These are phyloP conservation scores for Cordyceps fumosorosea DNA, from an alignment of 2,329 filamentous ascomycete species.

Conservation along the genomic window DNA sequence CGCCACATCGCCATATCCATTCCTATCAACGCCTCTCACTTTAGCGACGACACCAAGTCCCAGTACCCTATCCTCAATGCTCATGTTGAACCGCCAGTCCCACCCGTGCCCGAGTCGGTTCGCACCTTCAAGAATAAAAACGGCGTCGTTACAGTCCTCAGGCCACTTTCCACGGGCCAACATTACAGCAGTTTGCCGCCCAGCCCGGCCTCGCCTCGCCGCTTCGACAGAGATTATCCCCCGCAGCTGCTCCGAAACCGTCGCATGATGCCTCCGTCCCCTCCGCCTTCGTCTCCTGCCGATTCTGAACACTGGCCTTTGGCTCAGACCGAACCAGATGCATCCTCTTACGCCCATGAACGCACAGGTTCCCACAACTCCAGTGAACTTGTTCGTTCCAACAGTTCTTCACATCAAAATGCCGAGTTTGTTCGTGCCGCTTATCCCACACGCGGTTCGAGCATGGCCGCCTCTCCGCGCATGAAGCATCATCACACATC, in stretches of 20 bases:
- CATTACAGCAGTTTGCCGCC: constrained; percentile 15
- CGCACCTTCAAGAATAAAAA: constrained; percentile 28
- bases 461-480: constrained; percentile 18
- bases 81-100: neutral
- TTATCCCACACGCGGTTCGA: constrained; percentile 23
- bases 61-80: constrained; percentile 27
- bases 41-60: constrained; percentile 27
- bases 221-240: constrained; percentile 6
- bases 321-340: neutral
- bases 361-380: neutral
- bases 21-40: constrained; percentile 43
- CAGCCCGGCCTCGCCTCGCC: constrained; percentile 10
- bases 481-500: constrained; percentile 22
- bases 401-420: neutral
- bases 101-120: constrained; percentile 19
- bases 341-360: neutral
- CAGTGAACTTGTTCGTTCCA: neutral
- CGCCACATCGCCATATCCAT: constrained; percentile 57
- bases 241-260: constrained; percentile 8
- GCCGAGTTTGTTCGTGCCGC: constrained; percentile 15
- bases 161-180: constrained; percentile 23
- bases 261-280: constrained; percentile 3
- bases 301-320: constrained; percentile 3
- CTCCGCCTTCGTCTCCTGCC: neutral
- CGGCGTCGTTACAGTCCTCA: constrained; percentile 31